phyloP scores from a whole-genome alignment of 2,329 filamentous ascomycete genomes.

The Tolypocladium inflatum region DNA sequence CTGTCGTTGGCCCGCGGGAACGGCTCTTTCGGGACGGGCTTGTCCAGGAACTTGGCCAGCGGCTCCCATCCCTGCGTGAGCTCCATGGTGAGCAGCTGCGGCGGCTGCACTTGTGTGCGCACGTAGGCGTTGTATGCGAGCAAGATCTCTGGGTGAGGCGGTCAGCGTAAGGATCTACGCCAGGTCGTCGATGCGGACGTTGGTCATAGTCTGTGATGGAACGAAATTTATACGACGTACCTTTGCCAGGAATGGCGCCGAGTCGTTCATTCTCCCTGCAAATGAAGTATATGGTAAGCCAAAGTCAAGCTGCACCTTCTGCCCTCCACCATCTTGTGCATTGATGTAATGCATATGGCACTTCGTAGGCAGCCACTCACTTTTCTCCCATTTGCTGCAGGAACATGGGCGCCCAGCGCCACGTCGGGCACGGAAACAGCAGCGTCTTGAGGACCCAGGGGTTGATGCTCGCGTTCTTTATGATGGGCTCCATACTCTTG shows the following conservation, averaged over 20 bases:
- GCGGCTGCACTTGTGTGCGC: not conserved
- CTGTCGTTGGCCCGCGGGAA: slow-evolving; percentile 17
- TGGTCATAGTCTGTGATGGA: not conserved
- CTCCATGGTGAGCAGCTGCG: slow-evolving; percentile 5
- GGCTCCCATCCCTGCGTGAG: slow-evolving; percentile 16
- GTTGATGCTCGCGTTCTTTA: slow-evolving; percentile 1
- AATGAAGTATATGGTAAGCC: not conserved
- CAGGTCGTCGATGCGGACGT: not conserved
- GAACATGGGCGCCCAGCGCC: slow-evolving; percentile 4
- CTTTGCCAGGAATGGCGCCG: not conserved
- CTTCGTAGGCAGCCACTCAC: not conserved
- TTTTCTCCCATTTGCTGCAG: not conserved
- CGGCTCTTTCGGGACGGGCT: slow-evolving; percentile 13
- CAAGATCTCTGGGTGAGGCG: not conserved
- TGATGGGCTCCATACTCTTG: slow-evolving; percentile 16
- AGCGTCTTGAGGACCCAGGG: slow-evolving; percentile 1
- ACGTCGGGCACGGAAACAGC: slow-evolving; percentile 6
- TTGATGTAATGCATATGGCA: not conserved
- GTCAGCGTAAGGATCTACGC: not conserved
- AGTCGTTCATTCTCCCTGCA: slow-evolving; percentile 1
- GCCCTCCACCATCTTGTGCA: not conserved
- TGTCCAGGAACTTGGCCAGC: slow-evolving; percentile 15
- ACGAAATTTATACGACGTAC: not conserved
- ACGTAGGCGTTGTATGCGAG: slow-evolving; percentile 2
- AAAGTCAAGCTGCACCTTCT: not conserved